Base-by-base conservation (phyloP, 352 stramenopile species). In the Aphanomyces euteiches region DNA sequence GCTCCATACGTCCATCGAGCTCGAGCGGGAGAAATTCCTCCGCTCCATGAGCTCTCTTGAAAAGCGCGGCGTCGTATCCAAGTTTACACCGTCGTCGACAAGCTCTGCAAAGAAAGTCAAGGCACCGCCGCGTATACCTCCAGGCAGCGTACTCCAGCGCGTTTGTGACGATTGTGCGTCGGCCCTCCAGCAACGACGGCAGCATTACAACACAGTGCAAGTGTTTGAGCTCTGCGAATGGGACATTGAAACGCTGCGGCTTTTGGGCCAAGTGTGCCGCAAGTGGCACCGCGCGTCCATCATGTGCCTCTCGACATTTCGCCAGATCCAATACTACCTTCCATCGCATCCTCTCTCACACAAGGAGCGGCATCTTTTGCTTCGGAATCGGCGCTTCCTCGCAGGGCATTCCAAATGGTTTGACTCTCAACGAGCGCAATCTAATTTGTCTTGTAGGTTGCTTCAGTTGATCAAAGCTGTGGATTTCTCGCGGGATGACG, bases 291-390 rank as follows among this genome's bases (percentile, higher is more conserved):
- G 86, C 65, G 86, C 86, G 34, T 90, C 79, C 38, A 91, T 94
- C 76, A 94, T 94, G 86, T 90, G 86, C 34, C 73, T 94, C n/a
- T 94, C 86, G 15, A 92, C 87, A 81, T 92, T 94, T 45, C 86
- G 86, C 37, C 86, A 94, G 78, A 92, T 95, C 68, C 87, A 95
- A 70, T 95, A 95, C 48, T 93, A 92, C 71, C 65, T 95, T 34
- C 87, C 87, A 13, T 88, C 82, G 10, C 87, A 95, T 69, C 79
- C 82, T 7, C 66, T 93, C 13, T 92, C 85, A 4, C 79, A 83
- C 50, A 74, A 83, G 21, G 85, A 95, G 66, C 88, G 90, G 72
- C 77, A 85, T 43, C 75, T 90, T 67, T 64, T 95, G 40, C 79
- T 92, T 34, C 88, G 90, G 60, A 95, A 95, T 45, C 84, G 87